Percentiles rank a stretch among this genome's conserved stretches.
Conservation (phyloP, 2,329 filamentous ascomycete genomes). For the Amauroascus niger region DNA sequence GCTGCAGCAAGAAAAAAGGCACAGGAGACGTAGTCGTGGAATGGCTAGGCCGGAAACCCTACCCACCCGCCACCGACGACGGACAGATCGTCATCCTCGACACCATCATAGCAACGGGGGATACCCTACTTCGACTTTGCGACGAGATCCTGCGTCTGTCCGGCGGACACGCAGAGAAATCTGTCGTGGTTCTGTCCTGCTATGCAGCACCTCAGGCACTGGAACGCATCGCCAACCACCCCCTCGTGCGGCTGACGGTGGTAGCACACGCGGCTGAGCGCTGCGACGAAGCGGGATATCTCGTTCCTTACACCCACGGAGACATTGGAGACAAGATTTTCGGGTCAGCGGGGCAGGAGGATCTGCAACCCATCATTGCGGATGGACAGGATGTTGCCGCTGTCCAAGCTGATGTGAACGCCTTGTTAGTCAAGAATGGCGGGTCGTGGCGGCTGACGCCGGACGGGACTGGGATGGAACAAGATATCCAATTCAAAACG, state of each 20-base stretch:
- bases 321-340: slow-evolving; percentile 6
- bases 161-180: not conserved
- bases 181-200: slow-evolving; percentile 1
- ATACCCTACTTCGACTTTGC: slow-evolving; percentile 1
- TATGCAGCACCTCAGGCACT: slow-evolving; percentile 5
- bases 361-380: slow-evolving; percentile 1
- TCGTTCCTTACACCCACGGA: slow-evolving; percentile 5
- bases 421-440: not conserved
- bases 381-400: not conserved
- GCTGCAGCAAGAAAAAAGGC: slow-evolving; percentile 7
- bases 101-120: slow-evolving; percentile 6
- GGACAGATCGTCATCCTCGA: slow-evolving; percentile 1
- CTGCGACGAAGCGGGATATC: slow-evolving; percentile 5
- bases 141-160: not conserved
- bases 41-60: slow-evolving; percentile 3
- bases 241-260: not conserved
- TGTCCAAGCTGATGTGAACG: not conserved
- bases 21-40: not conserved
- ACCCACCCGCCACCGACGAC: not conserved
- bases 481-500: not conserved
- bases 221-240: slow-evolving; percentile 1
- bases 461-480: slow-evolving; percentile 6
- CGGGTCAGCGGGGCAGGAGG: not conserved
- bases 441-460: slow-evolving; percentile 4
- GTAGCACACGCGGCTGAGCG: not conserved